These are phyloP conservation scores for Aspergillus spinulosporus DNA, from an alignment of 2,329 filamentous ascomycete species.

Conservation along the genomic window DNA sequence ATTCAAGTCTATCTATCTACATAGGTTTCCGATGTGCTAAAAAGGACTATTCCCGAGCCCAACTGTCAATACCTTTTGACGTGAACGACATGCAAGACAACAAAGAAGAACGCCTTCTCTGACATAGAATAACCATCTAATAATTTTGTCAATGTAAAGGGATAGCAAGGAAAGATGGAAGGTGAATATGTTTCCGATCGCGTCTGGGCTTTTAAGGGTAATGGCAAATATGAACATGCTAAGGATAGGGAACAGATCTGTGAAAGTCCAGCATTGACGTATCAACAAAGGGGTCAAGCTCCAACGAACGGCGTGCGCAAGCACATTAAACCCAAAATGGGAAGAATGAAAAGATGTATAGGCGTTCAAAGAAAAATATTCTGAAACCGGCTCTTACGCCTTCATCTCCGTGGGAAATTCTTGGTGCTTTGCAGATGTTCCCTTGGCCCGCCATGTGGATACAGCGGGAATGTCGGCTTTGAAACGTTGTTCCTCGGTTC, in stretches of 20 bases:
- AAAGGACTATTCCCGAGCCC: constrained; percentile 14
- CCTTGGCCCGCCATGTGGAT: constrained; percentile 93
- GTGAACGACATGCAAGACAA: constrained; percentile 3
- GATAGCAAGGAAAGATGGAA: constrained; percentile 1
- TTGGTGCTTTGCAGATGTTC: constrained; percentile 86
- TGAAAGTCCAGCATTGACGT: not conserved
- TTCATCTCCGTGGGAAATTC: constrained; percentile 31
- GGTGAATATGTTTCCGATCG: not conserved
- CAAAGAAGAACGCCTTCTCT: constrained; percentile 5
- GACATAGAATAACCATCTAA: constrained; percentile 10
- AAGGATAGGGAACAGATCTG: not conserved
- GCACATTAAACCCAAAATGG: not conserved
- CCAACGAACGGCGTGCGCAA: not conserved
- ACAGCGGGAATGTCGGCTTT: constrained; percentile 93
- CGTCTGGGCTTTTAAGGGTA: not conserved
- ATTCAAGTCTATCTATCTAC: constrained; percentile 8
- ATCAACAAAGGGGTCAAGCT: constrained; percentile 17
- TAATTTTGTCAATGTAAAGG: not conserved
- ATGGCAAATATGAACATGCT: not conserved
- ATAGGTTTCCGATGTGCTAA: constrained; percentile 1
- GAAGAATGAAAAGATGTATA: too few relatives aligned
- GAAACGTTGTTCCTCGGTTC: constrained; percentile 83
- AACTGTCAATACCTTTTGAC: constrained; percentile 1
- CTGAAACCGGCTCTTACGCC: constrained; percentile 1
- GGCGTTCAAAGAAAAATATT: not conserved